Base-by-base conservation (phyloP, 306 rosid species). In the Acacia confusa region DNA sequence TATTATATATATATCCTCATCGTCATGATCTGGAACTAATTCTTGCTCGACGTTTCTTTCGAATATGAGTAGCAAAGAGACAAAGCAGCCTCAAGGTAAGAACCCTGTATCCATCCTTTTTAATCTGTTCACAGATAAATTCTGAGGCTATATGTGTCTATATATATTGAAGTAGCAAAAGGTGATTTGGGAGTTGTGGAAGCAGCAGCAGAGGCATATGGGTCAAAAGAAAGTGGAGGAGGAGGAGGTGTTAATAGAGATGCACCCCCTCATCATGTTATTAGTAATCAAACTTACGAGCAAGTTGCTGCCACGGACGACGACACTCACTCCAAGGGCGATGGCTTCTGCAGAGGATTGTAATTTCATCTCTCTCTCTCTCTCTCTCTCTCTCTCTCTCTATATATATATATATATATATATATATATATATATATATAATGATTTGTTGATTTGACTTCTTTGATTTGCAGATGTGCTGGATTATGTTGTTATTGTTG, bases 321-420 rank as follows among this genome's bases (percentile, higher is more conserved):
- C 40, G 78, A 87, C 71, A 87, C 82, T 41, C 76, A 69, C 53
- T 28, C 66, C 67, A 87, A 84, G 79, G 88, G 88, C 27, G 45
- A 83, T 60, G 90, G 90, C 11, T 87, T 87, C 74, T 85, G 90
- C 86, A 82, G 85, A 79, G 85, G 90, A 83, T 80, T 85, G 87
- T 87, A 87, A 44, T 45, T 22, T 57, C 27, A 57, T 44, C 72
- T 34, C 72, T 66, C 43, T 24, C 11, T 58, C 65, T 11, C 65
- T 24, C 32, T 22, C 64, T 4, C 64, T 32, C 73, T 30, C 40
- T 43, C 11, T 25, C 66, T 60, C 66, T 27, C 65, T 19, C 27
- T 8, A n/a, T n/a, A n/a, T n/a, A n/a, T n/a, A n/a, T n/a, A n/a
- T n/a, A n/a, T n/a, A n/a, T n/a, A n/a, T n/a, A n/a, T n/a, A n/a